Conservation (phyloP, 208 protist species). For the Leishmania arabica region DNA sequence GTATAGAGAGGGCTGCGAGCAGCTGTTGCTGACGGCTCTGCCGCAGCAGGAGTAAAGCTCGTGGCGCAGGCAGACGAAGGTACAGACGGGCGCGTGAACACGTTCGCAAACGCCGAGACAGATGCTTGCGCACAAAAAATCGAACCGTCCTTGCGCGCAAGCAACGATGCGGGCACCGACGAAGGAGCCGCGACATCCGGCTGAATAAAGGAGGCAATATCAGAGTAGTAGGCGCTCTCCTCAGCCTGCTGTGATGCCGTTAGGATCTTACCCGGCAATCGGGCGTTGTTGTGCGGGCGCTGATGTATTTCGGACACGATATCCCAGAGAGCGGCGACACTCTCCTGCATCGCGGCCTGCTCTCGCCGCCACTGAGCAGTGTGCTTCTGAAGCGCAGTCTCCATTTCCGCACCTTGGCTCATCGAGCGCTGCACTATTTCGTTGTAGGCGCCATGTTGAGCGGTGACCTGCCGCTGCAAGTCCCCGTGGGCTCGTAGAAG, state of each 20-base stretch:
- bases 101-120: not conserved
- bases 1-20: not conserved
- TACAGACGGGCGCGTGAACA: not conserved
- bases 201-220: slow-evolving; percentile 30
- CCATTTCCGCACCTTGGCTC: slow-evolving; percentile 7
- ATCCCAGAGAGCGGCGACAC: slow-evolving; percentile 15
- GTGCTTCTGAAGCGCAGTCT: slow-evolving; percentile 15
- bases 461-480: slow-evolving; percentile 18
- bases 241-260: not conserved
- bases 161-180: not conserved
- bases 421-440: slow-evolving; percentile 6
- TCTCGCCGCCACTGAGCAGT: slow-evolving; percentile 13
- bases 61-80: not conserved
- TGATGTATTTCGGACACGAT: slow-evolving; percentile 17
- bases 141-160: not conserved
- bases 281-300: not conserved
- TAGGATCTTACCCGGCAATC: not conserved
- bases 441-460: slow-evolving; percentile 18
- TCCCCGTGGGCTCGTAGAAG: slow-evolving; percentile 24
- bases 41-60: not conserved
- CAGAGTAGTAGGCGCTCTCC: slow-evolving; percentile 35
- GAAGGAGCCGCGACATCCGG: not conserved
- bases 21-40: not conserved
- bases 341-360: slow-evolving; percentile 8
- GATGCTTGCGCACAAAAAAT: not conserved